A percentile compares a stretch with the other conserved stretches of the same genome.
These are phyloP conservation scores for Brasenia schreberi DNA, from an alignment of 164 flowering plant species.

Conservation along the genomic window DNA sequence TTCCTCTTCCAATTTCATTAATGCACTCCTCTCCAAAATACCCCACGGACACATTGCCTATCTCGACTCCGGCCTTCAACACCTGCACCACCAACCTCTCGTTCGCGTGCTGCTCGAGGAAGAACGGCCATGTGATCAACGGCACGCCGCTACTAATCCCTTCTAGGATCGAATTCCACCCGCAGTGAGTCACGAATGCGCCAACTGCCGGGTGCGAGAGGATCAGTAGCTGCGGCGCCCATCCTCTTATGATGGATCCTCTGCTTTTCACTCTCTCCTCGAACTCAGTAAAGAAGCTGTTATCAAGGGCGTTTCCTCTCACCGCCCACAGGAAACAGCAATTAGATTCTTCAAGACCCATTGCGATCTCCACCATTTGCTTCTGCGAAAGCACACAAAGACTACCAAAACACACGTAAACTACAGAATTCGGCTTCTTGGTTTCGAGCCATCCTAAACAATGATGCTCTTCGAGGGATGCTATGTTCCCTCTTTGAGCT, in stretches of 20 bases:
- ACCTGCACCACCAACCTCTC: slow-evolving; percentile 17
- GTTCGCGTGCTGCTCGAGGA: slow-evolving; percentile 27
- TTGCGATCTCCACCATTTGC: slow-evolving; percentile 1
- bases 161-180: slow-evolving; percentile 33
- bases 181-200: slow-evolving; percentile 31
- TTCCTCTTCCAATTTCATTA: too few species aligned
- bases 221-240: slow-evolving; percentile 32
- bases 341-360: background rate
- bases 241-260: slow-evolving; percentile 22
- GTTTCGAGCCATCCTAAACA: background rate
- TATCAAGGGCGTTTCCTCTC: background rate
- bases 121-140: slow-evolving; percentile 27
- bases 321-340: slow-evolving; percentile 3
- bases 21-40: too few species aligned
- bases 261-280: slow-evolving; percentile 14
- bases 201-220: slow-evolving; percentile 21
- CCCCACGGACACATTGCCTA: too few species aligned
- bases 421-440: slow-evolving; percentile 1
- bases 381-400: background rate
- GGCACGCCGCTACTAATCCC: slow-evolving; percentile 19
- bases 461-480: background rate
- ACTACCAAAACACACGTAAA: slow-evolving; percentile 4
- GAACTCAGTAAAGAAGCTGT: slow-evolving; percentile 11
- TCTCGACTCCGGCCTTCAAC: slow-evolving; percentile 9
- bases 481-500: background rate